These are phyloP conservation scores for Petunia axillaris DNA, from an alignment of 257 asterid species.

Conservation along the genomic window DNA sequence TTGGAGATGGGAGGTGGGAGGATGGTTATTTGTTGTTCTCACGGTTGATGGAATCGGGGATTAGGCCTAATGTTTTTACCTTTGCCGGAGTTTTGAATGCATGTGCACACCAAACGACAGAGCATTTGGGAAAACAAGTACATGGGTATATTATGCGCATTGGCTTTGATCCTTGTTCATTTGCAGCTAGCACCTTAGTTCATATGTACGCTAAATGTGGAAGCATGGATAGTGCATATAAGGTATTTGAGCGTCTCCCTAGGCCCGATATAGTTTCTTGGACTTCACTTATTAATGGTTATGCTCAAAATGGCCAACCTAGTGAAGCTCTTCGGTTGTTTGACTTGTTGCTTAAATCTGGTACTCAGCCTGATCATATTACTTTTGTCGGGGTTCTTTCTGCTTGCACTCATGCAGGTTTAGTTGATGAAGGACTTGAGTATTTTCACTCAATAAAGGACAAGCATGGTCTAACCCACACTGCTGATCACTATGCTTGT, in stretches of 20 bases:
- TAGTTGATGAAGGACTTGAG: conserved; percentile 70
- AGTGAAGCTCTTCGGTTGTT: conserved; percentile 60
- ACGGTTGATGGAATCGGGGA: conserved; percentile 46
- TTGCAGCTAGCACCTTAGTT: conserved; percentile 74
- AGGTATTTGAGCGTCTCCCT: conserved; percentile 52
- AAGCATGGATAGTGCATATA: conserved; percentile 55
- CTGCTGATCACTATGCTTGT: conserved; percentile 73
- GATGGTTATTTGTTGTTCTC: conserved; percentile 65
- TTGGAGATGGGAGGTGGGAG: conserved; percentile 67
- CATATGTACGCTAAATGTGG: conserved; percentile 84
- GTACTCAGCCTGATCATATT: conserved; percentile 62
- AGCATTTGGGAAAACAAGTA: conserved; percentile 65
- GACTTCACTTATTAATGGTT: conserved; percentile 76
- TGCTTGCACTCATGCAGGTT: conserved; percentile 69
- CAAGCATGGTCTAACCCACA: conserved; percentile 50
- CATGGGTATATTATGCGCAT: conserved; percentile 67
- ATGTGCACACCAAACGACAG: conserved; percentile 58
- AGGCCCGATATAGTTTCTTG: conserved; percentile 70
- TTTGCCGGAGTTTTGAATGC: conserved; percentile 68
- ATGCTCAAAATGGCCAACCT: conserved; percentile 72
- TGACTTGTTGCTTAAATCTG: conserved; percentile 51
- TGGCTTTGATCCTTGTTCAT: conserved; percentile 63
- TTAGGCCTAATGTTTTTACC: conserved; percentile 69
- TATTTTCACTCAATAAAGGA: conserved; percentile 63
- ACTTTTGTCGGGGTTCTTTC: conserved; percentile 74